Conservation (phyloP, 768 basidiomycete species). For the Sporobolomyces roseus region DNA sequence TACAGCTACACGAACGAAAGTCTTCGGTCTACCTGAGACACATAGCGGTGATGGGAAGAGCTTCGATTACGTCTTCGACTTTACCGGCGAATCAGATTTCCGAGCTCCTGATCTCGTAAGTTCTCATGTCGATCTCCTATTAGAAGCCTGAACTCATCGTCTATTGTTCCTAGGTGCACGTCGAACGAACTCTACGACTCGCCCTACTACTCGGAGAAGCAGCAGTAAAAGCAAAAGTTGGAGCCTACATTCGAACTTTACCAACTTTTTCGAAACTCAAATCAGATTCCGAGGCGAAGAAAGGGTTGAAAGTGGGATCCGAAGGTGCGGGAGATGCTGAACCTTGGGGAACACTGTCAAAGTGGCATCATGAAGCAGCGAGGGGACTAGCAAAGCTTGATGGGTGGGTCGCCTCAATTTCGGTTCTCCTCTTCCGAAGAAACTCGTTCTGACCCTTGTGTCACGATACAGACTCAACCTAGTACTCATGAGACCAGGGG, state of each 20-base stretch:
- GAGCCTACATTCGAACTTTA: conserved; percentile 22
- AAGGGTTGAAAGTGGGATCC: conserved; percentile 17
- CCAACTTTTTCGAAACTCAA: conserved; percentile 18
- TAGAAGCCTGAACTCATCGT: too few relatives aligned
- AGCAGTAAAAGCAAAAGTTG: conserved; percentile 9
- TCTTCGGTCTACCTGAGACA: conserved; percentile 21
- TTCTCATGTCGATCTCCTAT: too few relatives aligned
- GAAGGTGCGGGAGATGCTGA: neutral
- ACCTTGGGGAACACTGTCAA: conserved; percentile 32
- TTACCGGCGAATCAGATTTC: conserved; percentile 34
- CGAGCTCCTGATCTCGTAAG: conserved; percentile 19
- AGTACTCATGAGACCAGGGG: conserved; percentile 30
- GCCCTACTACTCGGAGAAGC: conserved; percentile 20
- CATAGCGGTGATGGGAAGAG: conserved; percentile 7
- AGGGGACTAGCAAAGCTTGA: conserved; percentile 22
- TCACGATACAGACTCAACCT: conserved; percentile 31
- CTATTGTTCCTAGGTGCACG: too few relatives aligned
- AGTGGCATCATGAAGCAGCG: conserved; percentile 36
- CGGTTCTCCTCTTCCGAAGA: neutral
- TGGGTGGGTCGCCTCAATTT: conserved; percentile 13
- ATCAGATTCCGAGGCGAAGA: conserved; percentile 19
- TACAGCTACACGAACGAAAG: conserved; percentile 24
- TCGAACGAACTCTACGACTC: conserved; percentile 32
- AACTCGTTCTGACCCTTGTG: neutral
- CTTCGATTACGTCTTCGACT: conserved; percentile 34